Evolutionary conservation across 306 rosid genomes (phyloP).

Genomic region (Begonia peltatifolia): DNA sequence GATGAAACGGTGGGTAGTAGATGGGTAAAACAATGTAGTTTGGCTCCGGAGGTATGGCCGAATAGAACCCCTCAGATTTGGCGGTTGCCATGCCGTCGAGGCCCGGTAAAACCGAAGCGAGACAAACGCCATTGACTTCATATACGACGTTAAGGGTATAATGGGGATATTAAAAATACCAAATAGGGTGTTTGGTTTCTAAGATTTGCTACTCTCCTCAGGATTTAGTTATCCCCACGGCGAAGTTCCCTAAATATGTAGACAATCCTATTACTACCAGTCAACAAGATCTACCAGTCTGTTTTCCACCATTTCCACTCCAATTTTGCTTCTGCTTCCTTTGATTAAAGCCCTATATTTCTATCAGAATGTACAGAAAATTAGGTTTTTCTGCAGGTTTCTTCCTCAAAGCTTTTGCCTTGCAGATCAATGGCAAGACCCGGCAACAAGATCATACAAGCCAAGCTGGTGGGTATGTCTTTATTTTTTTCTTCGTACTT

Average conservation of each 20-base stretch:
- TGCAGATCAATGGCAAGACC: slow-evolving; percentile 30
- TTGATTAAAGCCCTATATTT: not conserved
- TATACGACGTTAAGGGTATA: no score
- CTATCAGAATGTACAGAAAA: not conserved
- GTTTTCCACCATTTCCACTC: not conserved
- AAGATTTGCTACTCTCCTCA: no score
- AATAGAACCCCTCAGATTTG: slow-evolving; percentile 7
- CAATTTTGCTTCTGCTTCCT: not conserved
- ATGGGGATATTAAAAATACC: no score
- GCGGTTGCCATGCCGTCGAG: slow-evolving; percentile 2
- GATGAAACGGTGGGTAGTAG: slow-evolving; percentile 11
- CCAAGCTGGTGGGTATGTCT: slow-evolving; percentile 94
- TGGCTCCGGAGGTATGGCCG: slow-evolving; percentile 14
- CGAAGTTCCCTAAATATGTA: no score
- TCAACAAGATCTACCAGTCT: not conserved
- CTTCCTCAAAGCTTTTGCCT: not conserved
- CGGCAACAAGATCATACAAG: slow-evolving; percentile 63
- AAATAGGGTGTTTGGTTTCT: no score
- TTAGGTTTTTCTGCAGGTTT: not conserved
- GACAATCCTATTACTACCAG: not conserved
- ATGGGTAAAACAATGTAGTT: slow-evolving; percentile 21
- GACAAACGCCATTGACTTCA: no score
- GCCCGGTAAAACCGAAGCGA: no score
- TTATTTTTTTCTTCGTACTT: slow-evolving; percentile 22
- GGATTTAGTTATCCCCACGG: no score